Base-by-base conservation (phyloP, 2,329 filamentous ascomycete genomes). In the Ophiostoma australiae region DNA sequence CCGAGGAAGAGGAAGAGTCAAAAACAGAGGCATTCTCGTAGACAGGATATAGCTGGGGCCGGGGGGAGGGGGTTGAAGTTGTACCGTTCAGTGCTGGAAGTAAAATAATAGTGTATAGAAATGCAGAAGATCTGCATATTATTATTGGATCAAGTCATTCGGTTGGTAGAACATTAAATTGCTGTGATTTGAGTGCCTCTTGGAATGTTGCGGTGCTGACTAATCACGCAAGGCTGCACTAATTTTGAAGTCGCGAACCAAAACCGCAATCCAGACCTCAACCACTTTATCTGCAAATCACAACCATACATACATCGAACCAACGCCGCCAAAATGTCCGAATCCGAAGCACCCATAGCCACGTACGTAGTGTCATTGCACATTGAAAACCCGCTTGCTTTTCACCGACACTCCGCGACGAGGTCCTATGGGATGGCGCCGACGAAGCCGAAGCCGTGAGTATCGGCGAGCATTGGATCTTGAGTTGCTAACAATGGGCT, bases 301-400 rank as follows among this genome's bases (percentile, higher is more conserved):
- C 58, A 7, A 63, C 13, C 13, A 35, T 13, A 23, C 23, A 66
- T 1, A 15, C 35, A 39, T 31, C 17, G 41, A 37, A 41, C 20
- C 35, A 10, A 39, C 6, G 13, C 70, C 68, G 8, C 55, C 37
- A 63, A 7, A 13, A 78, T 79, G 78, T 74, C 77, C 71, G 77
- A 76, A 75, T 74, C 77, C 70, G 77, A 76, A 75, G 77, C 81
- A 73, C 82, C 87, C 72, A 85, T 88, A 76, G 84, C 87, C 81
- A 90, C 88, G 88, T 90, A 86, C 86, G 88, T 66, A 39, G 63
- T 89, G 87, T 89, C 87, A 89, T 90, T 89, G 87, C 86, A 90
- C 87, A 31, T 48, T 55, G 67, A 58, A 72, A 70, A 71, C 20
- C 35, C 20, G 4, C 7, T 33, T 67, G 39, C 33, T 69, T 70